These are phyloP conservation scores for Citrus australasica DNA, from an alignment of 345 rosid genomes.

Conservation along the genomic window DNA sequence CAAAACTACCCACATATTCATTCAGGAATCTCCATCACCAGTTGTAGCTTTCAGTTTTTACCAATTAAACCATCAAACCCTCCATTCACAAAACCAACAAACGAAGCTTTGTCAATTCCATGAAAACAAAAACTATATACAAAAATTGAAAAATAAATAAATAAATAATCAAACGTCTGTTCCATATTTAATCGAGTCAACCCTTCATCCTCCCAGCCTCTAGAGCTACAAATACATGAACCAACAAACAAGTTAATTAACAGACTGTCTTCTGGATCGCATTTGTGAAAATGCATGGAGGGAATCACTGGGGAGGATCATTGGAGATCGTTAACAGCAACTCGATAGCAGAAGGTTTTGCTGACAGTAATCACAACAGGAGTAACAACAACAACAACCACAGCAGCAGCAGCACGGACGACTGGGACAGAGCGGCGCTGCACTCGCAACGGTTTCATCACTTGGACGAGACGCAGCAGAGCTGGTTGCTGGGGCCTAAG, in stretches of 20 bases:
- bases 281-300: slow-evolving; percentile 42
- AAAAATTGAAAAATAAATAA: background rate
- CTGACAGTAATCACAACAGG: too few relatives aligned
- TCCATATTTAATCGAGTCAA: background rate
- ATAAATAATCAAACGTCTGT: background rate
- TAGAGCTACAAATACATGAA: background rate
- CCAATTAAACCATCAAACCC: background rate
- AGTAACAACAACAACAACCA: too few relatives aligned
- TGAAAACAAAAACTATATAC: too few relatives aligned
- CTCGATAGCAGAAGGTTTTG: too few relatives aligned
- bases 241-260: background rate
- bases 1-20: too few relatives aligned
- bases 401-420: too few relatives aligned
- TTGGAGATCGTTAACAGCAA: slow-evolving; percentile 46
- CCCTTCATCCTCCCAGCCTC: background rate
- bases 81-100: background rate
- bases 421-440: slow-evolving; percentile 1
- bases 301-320: slow-evolving; percentile 80
- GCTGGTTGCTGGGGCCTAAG: slow-evolving; percentile 66
- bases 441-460: slow-evolving; percentile 27
- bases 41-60: background rate
- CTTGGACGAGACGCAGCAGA: slow-evolving; percentile 79
- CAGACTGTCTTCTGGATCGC: too few relatives aligned
- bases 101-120: background rate
- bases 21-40: background rate